These are phyloP conservation scores for Firmiana major DNA, from an alignment of 345 rosid species.

Conservation along the genomic window DNA sequence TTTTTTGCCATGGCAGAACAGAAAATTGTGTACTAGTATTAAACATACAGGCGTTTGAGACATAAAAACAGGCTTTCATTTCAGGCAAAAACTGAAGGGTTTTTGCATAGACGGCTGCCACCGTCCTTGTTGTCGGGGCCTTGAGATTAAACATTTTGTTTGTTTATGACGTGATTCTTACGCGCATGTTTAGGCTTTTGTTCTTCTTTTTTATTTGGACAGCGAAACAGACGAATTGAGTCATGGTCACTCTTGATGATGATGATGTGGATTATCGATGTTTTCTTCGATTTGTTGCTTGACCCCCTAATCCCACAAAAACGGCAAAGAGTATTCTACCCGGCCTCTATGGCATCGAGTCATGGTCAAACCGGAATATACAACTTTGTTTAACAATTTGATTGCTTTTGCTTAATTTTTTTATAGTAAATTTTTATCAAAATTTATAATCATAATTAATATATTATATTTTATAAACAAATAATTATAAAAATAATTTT, in stretches of 20 bases:
- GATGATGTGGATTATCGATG: neutral
- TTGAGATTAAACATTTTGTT: slow-evolving; percentile 4
- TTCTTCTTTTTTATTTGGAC: neutral
- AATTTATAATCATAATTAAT: no score
- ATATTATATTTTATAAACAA: no score
- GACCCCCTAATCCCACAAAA: slow-evolving; percentile 1
- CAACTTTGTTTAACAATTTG: neutral
- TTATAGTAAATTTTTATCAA: no score
- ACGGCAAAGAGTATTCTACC: neutral
- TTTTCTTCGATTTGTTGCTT: slow-evolving; percentile 7
- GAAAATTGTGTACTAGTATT: neutral
- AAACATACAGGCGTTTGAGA: slow-evolving; percentile 1
- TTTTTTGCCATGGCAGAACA: neutral
- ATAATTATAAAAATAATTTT: no score
- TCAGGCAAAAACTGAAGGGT: slow-evolving; percentile 15
- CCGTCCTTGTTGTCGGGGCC: slow-evolving; percentile 29
- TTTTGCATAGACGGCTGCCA: slow-evolving; percentile 17
- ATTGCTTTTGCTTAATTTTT: no score
- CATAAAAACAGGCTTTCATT: neutral
- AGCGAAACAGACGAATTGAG: neutral
- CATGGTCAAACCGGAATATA: neutral
- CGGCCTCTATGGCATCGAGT: neutral
- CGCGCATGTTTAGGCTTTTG: slow-evolving; percentile 1
- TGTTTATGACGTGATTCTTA: neutral
- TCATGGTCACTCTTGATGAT: neutral